phyloP scores from a whole-genome alignment of 2,329 filamentous ascomycete genomes.

The Fusarium miscanthi region DNA sequence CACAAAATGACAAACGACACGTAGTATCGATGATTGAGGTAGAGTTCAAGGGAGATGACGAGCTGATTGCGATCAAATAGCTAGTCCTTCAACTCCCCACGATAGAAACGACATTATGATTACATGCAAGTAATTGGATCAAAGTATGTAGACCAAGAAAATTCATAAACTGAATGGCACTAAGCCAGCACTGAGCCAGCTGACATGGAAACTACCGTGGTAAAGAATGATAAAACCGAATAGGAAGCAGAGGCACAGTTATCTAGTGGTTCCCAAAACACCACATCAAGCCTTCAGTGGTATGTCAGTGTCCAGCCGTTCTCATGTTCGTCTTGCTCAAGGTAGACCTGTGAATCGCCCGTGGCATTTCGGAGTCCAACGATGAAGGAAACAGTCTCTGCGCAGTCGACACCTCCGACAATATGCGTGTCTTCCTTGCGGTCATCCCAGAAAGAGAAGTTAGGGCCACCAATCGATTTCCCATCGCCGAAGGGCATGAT shows the following conservation, averaged over 20 bases:
- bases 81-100: background rate
- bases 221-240: background rate
- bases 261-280: too few species aligned
- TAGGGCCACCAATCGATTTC: constrained; percentile 30
- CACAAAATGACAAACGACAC: background rate
- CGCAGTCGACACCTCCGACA: constrained; percentile 42
- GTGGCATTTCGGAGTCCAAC: constrained; percentile 35
- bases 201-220: too few species aligned
- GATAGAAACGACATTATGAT: fast-evolving
- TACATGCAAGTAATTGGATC: too few species aligned
- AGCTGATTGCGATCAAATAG: fast-evolving
- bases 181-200: background rate
- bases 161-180: background rate
- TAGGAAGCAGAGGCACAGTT: background rate
- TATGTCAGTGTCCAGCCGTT: constrained; percentile 46
- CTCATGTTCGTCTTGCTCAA: constrained; percentile 44
- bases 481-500: constrained; percentile 40
- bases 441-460: constrained; percentile 49
- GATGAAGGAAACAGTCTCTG: constrained; percentile 44
- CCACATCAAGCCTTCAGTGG: background rate
- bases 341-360: constrained; percentile 43
- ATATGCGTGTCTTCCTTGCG: constrained; percentile 26
- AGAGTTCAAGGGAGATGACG: background rate
- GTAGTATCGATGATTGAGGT: background rate
- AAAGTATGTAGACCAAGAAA: background rate